Percentiles rank a stretch among this genome's conserved stretches.
Evolutionary conservation across 2,329 filamentous ascomycete genomes (phyloP).

Genomic region (Hypocrella siamensis): DNA sequence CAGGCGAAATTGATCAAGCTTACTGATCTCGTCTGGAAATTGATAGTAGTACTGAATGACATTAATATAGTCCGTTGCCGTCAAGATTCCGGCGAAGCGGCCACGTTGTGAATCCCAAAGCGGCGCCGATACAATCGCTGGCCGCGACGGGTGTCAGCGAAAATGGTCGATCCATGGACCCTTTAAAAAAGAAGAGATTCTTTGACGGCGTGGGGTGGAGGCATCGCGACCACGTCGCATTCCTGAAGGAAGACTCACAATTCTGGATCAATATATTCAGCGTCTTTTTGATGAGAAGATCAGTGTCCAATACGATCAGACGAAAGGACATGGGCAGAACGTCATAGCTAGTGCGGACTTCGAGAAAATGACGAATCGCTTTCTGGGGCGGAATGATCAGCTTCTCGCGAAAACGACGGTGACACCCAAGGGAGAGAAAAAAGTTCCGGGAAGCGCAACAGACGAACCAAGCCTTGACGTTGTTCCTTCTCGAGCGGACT

Average conservation of each 20-base stretch:
- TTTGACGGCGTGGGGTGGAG: neutral
- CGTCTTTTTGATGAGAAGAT: slow-evolving; percentile 92
- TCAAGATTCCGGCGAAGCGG: slow-evolving; percentile 85
- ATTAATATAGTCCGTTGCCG: slow-evolving; percentile 95
- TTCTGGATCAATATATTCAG: slow-evolving; percentile 91
- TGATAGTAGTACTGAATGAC: slow-evolving; percentile 99
- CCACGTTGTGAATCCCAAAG: slow-evolving; percentile 92
- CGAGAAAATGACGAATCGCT: slow-evolving; percentile 89
- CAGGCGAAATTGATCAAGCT: slow-evolving; percentile 86
- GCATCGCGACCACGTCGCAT: neutral
- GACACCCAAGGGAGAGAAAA: neutral
- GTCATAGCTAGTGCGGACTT: slow-evolving; percentile 92
- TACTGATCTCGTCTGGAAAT: slow-evolving; percentile 74
- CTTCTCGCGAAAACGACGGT: neutral
- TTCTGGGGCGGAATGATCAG: slow-evolving; percentile 35
- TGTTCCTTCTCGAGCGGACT: slow-evolving; percentile 60
- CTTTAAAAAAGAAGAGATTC: too few relatives aligned
- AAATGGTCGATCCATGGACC: neutral
- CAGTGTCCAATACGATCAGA: slow-evolving; percentile 88
- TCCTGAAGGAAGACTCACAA: slow-evolving; percentile 35
- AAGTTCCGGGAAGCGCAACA: slow-evolving; percentile 1
- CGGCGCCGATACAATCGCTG: slow-evolving; percentile 93
- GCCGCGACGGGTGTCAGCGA: slow-evolving; percentile 1
- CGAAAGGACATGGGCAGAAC: slow-evolving; percentile 92
- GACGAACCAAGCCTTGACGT: slow-evolving; percentile 55